Percentiles rank a stretch among this genome's conserved stretches.
These are phyloP conservation scores for Gelatoporia subvermispora DNA, from an alignment of 768 basidiomycete genomes.

Conservation along the genomic window DNA sequence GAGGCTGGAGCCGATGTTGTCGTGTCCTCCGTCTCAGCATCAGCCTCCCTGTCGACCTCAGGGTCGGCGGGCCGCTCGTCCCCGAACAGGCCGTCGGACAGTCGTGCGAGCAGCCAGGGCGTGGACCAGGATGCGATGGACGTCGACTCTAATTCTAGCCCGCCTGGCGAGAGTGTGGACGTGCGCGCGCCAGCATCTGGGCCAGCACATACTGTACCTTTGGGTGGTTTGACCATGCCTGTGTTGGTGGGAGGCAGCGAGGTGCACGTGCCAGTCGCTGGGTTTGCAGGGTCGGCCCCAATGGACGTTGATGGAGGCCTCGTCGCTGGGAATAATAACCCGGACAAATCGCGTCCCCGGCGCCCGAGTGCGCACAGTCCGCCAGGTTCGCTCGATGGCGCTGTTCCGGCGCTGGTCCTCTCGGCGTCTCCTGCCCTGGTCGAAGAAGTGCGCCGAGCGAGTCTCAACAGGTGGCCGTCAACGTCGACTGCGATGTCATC, in stretches of 20 bases:
- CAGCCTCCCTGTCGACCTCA: constrained; percentile 3
- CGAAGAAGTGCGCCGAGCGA: constrained; percentile 16
- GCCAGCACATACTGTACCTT: no score
- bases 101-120: constrained; percentile 5
- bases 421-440: constrained; percentile 18
- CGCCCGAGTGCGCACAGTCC: neutral
- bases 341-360: constrained; percentile 3
- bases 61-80: constrained; percentile 7
- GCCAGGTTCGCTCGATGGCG: neutral
- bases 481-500: neutral
- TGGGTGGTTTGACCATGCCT: constrained; percentile 13
- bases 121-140: constrained; percentile 12
- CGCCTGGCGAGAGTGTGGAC: neutral
- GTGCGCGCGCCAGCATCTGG: no score
- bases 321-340: no score
- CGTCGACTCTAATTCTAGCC: constrained; percentile 11
- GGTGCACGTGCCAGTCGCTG: constrained; percentile 20
- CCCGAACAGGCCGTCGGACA: neutral
- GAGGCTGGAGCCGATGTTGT: constrained; percentile 21
- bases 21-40: constrained; percentile 3
- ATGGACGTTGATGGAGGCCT: constrained; percentile 26
- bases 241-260: constrained; percentile 13
- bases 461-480: constrained; percentile 6
- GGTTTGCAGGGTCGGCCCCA: constrained; percentile 14
- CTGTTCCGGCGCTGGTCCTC: constrained; percentile 1